A percentile compares a stretch with the other conserved stretches of the same genome.
phyloP scores from a whole-genome alignment of 2,329 filamentous ascomycete genomes.

The Colletotrichum melonis region DNA sequence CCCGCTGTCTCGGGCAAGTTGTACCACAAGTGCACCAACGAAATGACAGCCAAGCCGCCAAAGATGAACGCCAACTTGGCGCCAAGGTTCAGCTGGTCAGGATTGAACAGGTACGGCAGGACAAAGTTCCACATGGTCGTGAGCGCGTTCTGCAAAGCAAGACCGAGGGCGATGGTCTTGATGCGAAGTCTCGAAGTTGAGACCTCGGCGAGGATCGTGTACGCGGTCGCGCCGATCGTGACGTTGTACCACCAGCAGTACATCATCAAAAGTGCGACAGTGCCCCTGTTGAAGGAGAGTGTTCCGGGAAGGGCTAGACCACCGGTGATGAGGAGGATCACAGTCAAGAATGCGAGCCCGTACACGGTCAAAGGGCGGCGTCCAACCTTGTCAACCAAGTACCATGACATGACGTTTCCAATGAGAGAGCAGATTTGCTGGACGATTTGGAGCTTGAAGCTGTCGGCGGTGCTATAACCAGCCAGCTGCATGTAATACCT shows the following conservation, averaged over 20 bases:
- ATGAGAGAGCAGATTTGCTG: constrained; percentile 51
- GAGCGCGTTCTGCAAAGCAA: constrained; percentile 45
- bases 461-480: constrained; percentile 48
- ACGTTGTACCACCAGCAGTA: constrained; percentile 53
- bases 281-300: constrained; percentile 45
- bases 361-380: constrained; percentile 50
- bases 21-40: constrained; percentile 46
- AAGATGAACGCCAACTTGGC: constrained; percentile 56
- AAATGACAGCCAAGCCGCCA: constrained; percentile 46
- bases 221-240: constrained; percentile 53
- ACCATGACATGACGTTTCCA: constrained; percentile 54
- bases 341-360: constrained; percentile 46
- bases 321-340: constrained; percentile 53
- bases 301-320: constrained; percentile 38
- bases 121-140: constrained; percentile 34
- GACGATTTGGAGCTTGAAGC: constrained; percentile 52
- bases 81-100: constrained; percentile 44
- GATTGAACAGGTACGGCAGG: constrained; percentile 41
- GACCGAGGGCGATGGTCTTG: constrained; percentile 53
- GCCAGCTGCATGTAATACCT: constrained; percentile 55
- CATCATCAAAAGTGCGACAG: constrained; percentile 49
- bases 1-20: constrained; percentile 49
- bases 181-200: constrained; percentile 50
- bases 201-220: constrained; percentile 50
- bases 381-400: constrained; percentile 50